Base-by-base conservation (phyloP, 2,329 filamentous ascomycete genomes). In the Penicillium sp. region DNA sequence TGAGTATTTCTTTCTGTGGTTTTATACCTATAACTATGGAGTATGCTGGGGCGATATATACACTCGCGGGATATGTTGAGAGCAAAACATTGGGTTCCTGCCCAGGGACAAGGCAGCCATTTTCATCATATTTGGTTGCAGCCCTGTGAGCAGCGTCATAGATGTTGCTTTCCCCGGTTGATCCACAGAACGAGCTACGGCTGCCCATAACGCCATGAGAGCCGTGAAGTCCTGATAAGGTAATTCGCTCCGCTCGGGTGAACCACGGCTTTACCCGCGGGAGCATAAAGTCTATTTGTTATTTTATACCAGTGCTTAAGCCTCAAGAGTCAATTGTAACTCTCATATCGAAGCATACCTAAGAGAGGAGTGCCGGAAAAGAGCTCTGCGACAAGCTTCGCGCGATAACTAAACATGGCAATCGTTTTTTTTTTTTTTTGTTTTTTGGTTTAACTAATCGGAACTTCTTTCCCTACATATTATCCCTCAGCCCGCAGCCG, bases 91-190 rank as follows among this genome's bases (percentile, higher is more conserved):
- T 29, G 4, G 33, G 27, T 42, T 36, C 12, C 36, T 34, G 19
- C 19, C 19, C 19, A 3, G 3, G 3, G 9, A 14, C 10, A 13
- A 30, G 11, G 5, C 11, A 13, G 11, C 33, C 28, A 45, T 33
- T 45, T 37, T 46, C 18, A 22, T 46, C 28, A 18, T 41, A 27
- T 7, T 19, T 37, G 40, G 4, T 38, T 19, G 40, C 49, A 29
- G 13, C n/a, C n/a, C n/a, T n/a, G n/a, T 6, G 10, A 18, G 47
- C 44, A 27, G 47, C 50, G 53, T 57, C 55, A 57, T 56, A 27
- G 41, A 49, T 39, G 34, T 10, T 35, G 27, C 12, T 25, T 46
- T 36, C 48, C 36, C 48, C 48, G 50, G 43, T 53, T 49, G 41
- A 50, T 41, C 50, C 53, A 50, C 38, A 13, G 3, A 12, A 18